phyloP scores from a whole-genome alignment of 1,284 basidiomycete genomes.

The Phenoliferia sp. region DNA sequence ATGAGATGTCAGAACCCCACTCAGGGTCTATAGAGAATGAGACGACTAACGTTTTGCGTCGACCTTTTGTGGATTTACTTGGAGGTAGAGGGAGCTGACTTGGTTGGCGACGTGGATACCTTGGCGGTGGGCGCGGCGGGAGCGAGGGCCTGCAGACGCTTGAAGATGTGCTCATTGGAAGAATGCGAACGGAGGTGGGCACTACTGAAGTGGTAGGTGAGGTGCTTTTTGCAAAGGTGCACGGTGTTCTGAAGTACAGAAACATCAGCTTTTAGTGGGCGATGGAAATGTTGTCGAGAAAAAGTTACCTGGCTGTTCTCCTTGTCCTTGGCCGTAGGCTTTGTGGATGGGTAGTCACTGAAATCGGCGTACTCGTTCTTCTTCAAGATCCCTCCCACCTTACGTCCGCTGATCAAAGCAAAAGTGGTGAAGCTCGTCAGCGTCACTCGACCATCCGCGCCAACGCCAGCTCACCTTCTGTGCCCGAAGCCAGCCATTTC shows the following conservation, averaged over 20 bases:
- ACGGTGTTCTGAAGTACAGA: background rate
- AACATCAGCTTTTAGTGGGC: background rate
- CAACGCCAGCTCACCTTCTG: background rate
- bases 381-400: conserved; percentile 2
- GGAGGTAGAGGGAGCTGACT: background rate
- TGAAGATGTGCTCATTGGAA: background rate
- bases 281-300: background rate
- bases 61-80: no score
- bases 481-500: background rate
- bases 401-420: background rate
- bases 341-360: background rate
- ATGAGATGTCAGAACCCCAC: no score
- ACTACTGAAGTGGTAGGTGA: background rate
- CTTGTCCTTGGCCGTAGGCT: background rate
- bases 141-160: background rate
- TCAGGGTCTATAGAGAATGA: no score
- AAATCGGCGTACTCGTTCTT: background rate
- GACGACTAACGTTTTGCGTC: no score
- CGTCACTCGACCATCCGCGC: background rate
- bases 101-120: background rate
- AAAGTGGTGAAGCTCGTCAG: background rate
- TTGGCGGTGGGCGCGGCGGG: background rate
- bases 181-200: background rate
- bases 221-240: background rate
- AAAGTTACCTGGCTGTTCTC: background rate